Conservation (phyloP, 495 filamentous ascomycete species). For the Mytilinidion resinicola region DNA sequence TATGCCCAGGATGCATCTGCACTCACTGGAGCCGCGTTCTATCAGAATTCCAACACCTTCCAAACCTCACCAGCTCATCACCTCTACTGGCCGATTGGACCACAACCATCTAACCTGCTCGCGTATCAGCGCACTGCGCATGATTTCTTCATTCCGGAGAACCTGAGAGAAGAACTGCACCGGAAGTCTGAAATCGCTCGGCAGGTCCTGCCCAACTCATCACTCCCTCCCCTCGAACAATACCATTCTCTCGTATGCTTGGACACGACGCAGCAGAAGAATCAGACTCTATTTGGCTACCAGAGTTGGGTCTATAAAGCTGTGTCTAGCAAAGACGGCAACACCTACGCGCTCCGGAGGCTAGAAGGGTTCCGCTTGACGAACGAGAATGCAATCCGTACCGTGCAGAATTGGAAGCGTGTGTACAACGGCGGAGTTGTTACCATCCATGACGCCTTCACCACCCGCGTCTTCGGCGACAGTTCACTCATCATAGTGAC, state of each 20-base stretch:
- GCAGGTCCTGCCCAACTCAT: slow-evolving; percentile 75
- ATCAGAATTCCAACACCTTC: slow-evolving; percentile 17
- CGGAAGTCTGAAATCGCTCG: slow-evolving; percentile 79
- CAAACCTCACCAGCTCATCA: slow-evolving; percentile 56
- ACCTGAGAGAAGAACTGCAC: slow-evolving; percentile 78
- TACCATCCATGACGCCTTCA: slow-evolving; percentile 85
- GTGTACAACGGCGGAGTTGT: slow-evolving; percentile 78
- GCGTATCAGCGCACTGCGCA: slow-evolving; percentile 78
- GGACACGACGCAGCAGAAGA: slow-evolving; percentile 73
- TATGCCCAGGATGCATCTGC: slow-evolving; percentile 39
- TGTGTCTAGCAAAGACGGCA: slow-evolving; percentile 78
- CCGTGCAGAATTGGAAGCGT: slow-evolving; percentile 86
- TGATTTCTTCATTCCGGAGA: slow-evolving; percentile 84
- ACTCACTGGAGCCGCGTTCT: slow-evolving; percentile 63
- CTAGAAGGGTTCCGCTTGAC: slow-evolving; percentile 84
- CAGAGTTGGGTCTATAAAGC: slow-evolving; percentile 94
- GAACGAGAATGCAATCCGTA: slow-evolving; percentile 78
- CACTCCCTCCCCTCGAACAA: slow-evolving; percentile 71
- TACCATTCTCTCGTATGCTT: slow-evolving; percentile 91
- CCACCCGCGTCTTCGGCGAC: slow-evolving; percentile 85
- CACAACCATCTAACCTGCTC: slow-evolving; percentile 67
- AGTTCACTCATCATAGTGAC: slow-evolving; percentile 91
- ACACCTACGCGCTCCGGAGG: slow-evolving; percentile 73
- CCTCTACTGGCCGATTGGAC: slow-evolving; percentile 82
- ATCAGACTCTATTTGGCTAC: slow-evolving; percentile 69